phyloP scores from a whole-genome alignment of 208 protist genomes.

The Acanthamoeba castellanii region DNA sequence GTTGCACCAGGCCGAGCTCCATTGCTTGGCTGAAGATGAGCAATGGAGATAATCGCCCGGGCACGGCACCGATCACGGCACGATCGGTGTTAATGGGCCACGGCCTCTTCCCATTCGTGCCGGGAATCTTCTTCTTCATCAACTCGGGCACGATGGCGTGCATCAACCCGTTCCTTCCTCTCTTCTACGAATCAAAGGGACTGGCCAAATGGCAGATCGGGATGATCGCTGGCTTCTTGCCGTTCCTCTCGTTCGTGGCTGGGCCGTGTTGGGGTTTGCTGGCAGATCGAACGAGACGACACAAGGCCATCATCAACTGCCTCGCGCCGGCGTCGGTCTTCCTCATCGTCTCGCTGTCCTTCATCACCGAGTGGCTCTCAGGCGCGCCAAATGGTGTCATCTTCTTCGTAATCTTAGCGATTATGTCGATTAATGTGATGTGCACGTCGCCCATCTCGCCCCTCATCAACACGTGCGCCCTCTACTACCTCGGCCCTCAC shows the following conservation, averaged over 20 bases:
- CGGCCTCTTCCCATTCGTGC: slow-evolving; percentile 13
- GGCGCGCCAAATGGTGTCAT: neutral
- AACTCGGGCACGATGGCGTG: slow-evolving; percentile 32
- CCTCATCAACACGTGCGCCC: slow-evolving; percentile 15
- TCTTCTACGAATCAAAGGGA: slow-evolving; percentile 47
- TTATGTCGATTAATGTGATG: neutral
- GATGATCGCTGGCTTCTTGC: slow-evolving; percentile 14
- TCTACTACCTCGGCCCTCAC: neutral
- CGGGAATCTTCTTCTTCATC: slow-evolving; percentile 32
- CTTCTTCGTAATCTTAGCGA: neutral
- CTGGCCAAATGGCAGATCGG: slow-evolving; percentile 53
- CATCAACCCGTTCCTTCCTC: slow-evolving; percentile 36
- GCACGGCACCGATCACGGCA: neutral
- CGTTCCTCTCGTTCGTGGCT: slow-evolving; percentile 30
- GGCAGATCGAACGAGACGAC: slow-evolving; percentile 8
- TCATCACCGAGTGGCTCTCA: neutral
- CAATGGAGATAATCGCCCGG: too few species aligned
- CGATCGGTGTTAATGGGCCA: neutral
- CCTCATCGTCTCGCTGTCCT: neutral
- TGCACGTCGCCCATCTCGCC: slow-evolving; percentile 14
- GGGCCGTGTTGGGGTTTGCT: slow-evolving; percentile 30
- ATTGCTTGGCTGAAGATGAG: too few species aligned
- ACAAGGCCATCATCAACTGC: slow-evolving; percentile 39
- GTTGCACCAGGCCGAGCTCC: too few species aligned
- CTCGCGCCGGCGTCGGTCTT: neutral